Base-by-base conservation (phyloP, 345 rosid genomes). In the Odontarrhena argentea region DNA sequence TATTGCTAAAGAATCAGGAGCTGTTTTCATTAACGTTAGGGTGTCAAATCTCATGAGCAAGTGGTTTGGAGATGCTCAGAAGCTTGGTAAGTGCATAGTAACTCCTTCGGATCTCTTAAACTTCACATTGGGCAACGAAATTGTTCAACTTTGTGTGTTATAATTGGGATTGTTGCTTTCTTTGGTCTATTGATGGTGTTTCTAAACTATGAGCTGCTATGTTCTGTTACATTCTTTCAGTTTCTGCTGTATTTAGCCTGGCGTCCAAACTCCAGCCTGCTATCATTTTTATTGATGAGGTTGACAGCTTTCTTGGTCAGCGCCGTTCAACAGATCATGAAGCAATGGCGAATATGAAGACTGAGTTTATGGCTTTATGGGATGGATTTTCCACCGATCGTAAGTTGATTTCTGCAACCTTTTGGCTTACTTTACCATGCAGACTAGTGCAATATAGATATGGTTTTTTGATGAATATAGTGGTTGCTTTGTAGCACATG, bases 321-420 rank as follows among this genome's bases (percentile, higher is more conserved):
- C 96, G 91, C 8, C 96, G 91, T 6, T 74, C 83, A 44, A 74
- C 96, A 37, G 97, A 94, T 82, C 93, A 88, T 50, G 97, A 87
- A 75, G 96, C 99, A 43, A 57, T 87, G 76, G 80, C 97, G 2
- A 94, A 91, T 65, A 94, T 94, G 97, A 94, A 94, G 84, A 91
- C 97, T 2, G 97, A 94, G 84, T 94, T 88, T 78, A 91, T 94
- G 99, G 99, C 99, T 55, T 80, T 91, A 74, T 94, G 99, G 99
- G 97, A 94, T 84, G 97, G 99, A 6, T 91, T 94, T 76, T 84
- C 97, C 7, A 88, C 97, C 25, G 96, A 94, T 58, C 97, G 97
- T 94, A 81, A 87, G 99, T 88, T 41, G 48, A 66, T 28, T 15
- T 41, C 38, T 45, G 44, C 53, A 18, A 41, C 26, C 12, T 54